phyloP scores from a whole-genome alignment of 768 basidiomycete species.

The Tylopilus balloui region DNA sequence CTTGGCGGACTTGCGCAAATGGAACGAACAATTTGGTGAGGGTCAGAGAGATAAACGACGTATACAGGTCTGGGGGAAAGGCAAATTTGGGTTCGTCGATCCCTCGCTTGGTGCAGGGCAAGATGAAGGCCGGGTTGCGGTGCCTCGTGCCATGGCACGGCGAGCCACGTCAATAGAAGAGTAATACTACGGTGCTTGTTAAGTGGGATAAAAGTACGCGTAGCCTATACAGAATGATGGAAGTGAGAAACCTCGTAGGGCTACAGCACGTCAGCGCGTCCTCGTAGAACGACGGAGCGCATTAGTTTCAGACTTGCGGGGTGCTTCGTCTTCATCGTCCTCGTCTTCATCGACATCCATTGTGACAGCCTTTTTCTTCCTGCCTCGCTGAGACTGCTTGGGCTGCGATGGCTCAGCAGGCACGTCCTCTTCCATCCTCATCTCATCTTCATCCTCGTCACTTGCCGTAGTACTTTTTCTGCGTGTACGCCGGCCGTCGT shows the following conservation, averaged over 20 bases:
- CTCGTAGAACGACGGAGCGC: conserved; percentile 21
- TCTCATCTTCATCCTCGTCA: conserved; percentile 40
- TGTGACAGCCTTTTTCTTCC: conserved; percentile 28
- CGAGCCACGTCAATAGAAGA: conserved; percentile 25
- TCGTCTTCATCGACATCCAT: conserved; percentile 47
- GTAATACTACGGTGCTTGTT: conserved; percentile 21
- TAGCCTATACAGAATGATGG: conserved; percentile 8
- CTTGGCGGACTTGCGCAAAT: conserved; percentile 71
- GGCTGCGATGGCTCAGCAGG: conserved; percentile 30
- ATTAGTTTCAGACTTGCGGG: conserved; percentile 15
- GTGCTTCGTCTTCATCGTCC: conserved; percentile 33
- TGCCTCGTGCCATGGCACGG: conserved; percentile 12
- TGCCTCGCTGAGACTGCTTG: conserved; percentile 23
- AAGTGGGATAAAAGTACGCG: conserved; percentile 11
- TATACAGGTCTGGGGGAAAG: conserved; percentile 81
- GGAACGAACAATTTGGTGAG: conserved; percentile 95
- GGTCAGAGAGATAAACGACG: conserved; percentile 63
- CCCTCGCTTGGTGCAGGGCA: conserved; percentile 28
- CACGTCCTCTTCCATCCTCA: conserved; percentile 31
- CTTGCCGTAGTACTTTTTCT: conserved; percentile 34
- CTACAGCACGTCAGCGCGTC: conserved; percentile 16
- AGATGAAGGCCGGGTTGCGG: conserved; percentile 44
- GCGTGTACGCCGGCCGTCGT: conserved; percentile 36
- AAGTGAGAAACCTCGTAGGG: not conserved
- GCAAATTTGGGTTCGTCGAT: conserved; percentile 79